Evolutionary conservation across 257 asterid genomes (phyloP).

Genomic region (Przewalskia tangutica): DNA sequence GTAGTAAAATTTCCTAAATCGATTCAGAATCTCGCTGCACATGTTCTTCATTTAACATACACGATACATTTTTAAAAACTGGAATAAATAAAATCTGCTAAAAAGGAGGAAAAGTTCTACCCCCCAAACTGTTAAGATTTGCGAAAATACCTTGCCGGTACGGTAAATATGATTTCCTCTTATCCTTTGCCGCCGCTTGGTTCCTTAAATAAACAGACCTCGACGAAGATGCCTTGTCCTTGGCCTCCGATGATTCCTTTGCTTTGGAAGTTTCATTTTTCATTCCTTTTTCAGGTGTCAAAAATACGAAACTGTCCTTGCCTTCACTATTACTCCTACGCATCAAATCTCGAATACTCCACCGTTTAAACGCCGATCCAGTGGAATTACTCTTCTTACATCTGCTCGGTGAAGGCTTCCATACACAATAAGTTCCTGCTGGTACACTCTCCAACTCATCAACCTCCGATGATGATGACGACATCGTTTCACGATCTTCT

Average conservation of each 20-base stretch:
- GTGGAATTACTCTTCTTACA: constrained; percentile 83
- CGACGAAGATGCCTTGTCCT: constrained; percentile 12
- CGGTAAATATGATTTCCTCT: constrained; percentile 70
- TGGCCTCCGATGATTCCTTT: neutral
- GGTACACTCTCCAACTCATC: constrained; percentile 61
- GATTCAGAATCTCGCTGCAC: neutral
- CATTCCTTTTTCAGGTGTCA: constrained; percentile 34
- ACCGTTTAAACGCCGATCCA: constrained; percentile 68
- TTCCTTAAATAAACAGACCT: neutral
- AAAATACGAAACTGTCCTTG: constrained; percentile 55
- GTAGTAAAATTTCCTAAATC: neutral
- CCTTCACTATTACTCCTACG: constrained; percentile 87
- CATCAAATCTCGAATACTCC: constrained; percentile 61
- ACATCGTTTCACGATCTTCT: constrained; percentile 13
- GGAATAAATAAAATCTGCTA: constrained; percentile 2
- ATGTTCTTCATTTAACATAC: neutral
- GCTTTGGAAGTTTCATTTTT: constrained; percentile 7
- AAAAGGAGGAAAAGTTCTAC: constrained; percentile 29
- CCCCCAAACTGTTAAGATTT: constrained; percentile 34
- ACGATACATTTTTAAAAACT: neutral
- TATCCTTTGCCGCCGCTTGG: constrained; percentile 38
- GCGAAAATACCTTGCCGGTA: constrained; percentile 72
- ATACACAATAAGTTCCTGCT: constrained; percentile 55
- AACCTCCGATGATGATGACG: constrained; percentile 42
- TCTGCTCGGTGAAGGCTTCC: constrained; percentile 54